Evolutionary conservation across 805 yeast genomes (phyloP).

Genomic region (Debaryomyces hansenii): DNA sequence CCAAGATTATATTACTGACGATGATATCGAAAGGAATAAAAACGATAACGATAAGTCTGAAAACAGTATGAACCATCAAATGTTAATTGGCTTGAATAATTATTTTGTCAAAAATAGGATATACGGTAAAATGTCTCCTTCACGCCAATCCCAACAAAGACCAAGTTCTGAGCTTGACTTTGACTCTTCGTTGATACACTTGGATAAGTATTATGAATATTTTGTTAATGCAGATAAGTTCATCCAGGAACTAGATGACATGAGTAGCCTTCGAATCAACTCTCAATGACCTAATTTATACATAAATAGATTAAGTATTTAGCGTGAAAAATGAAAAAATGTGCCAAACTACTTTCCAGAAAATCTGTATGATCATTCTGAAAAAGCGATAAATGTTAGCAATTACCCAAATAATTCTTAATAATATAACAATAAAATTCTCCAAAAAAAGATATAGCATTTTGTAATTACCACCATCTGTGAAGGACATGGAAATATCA

Average conservation of each 20-base stretch:
- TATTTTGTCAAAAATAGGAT: constrained; percentile 16
- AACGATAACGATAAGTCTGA: neutral
- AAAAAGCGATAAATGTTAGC: constrained; percentile 47
- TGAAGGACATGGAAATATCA: constrained; percentile 19
- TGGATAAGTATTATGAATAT: constrained; percentile 11
- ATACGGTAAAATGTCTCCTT: neutral
- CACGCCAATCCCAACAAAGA: neutral
- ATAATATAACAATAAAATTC: constrained; percentile 48
- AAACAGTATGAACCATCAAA: neutral
- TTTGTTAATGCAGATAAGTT: constrained; percentile 24
- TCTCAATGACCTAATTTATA: neutral
- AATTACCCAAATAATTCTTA: constrained; percentile 58
- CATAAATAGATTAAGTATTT: neutral
- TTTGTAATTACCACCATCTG: constrained; percentile 34
- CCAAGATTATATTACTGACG: neutral
- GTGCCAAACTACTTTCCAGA: constrained; percentile 18
- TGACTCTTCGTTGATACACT: neutral
- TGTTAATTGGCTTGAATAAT: constrained; percentile 9
- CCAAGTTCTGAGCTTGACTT: neutral
- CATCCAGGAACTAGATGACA: constrained; percentile 16
- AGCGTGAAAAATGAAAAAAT: neutral
- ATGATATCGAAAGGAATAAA: neutral
- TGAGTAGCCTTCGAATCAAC: constrained; percentile 11
- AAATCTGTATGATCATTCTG: constrained; percentile 18
- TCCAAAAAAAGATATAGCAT: constrained; percentile 49